Evolutionary conservation across 1,139 yeast genomes (phyloP).

Genomic region (Hyphopichia pseudoburtonii): DNA sequence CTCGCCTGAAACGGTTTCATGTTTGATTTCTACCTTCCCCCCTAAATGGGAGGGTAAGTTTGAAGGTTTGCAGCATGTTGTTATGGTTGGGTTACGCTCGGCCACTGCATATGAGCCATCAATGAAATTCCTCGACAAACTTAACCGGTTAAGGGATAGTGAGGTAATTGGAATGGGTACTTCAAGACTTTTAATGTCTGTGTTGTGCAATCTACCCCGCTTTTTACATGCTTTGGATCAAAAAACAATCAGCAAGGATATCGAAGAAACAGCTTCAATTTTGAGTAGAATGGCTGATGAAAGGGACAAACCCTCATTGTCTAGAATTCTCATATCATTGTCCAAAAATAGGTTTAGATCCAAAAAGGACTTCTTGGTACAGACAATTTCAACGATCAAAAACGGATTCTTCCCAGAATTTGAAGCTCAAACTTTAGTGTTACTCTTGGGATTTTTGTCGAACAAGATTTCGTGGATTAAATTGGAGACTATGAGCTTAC

Average conservation of each 20-base stretch:
- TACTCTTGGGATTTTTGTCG: constrained; percentile 74
- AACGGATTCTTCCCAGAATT: constrained; percentile 70
- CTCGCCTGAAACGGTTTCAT: constrained; percentile 80
- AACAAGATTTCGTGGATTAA: constrained; percentile 80
- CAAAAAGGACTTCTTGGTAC: constrained; percentile 83
- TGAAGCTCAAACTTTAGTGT: constrained; percentile 73
- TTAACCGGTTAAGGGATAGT: constrained; percentile 68
- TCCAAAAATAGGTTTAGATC: constrained; percentile 80
- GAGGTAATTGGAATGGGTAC: constrained; percentile 76
- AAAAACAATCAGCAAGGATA: constrained; percentile 49
- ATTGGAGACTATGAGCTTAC: constrained; percentile 70
- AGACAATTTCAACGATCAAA: constrained; percentile 68
- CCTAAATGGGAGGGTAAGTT: constrained; percentile 95
- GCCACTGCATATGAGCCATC: constrained; percentile 79
- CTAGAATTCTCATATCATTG: constrained; percentile 75
- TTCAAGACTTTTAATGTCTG: constrained; percentile 65
- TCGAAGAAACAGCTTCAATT: constrained; percentile 57
- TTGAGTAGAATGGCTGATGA: constrained; percentile 62
- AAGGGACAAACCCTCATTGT: constrained; percentile 57
- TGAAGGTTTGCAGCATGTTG: constrained; percentile 79
- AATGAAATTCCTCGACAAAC: constrained; percentile 67
- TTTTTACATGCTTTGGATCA: constrained; percentile 76
- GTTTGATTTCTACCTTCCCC: constrained; percentile 84
- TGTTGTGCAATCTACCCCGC: constrained; percentile 80
- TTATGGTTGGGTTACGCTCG: constrained; percentile 81